phyloP scores from a whole-genome alignment of 495 filamentous ascomycete genomes.

The Aspergillus baeticus region DNA sequence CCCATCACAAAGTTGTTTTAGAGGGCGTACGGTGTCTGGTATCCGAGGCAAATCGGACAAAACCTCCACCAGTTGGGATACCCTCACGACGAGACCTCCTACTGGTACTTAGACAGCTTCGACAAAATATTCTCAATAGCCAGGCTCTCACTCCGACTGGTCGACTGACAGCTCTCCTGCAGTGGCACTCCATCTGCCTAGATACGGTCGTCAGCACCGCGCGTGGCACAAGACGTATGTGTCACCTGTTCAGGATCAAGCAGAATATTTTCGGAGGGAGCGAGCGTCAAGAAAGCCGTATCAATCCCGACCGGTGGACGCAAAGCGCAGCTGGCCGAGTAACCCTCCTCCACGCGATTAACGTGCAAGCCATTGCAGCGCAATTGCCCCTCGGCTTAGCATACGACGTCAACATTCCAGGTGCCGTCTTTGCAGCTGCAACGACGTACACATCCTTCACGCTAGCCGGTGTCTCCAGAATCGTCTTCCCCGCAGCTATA shows the following conservation, averaged over 20 bases:
- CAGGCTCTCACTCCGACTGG: neutral
- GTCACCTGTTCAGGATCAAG: neutral
- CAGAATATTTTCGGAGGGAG: conserved; percentile 5
- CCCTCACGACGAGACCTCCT: neutral
- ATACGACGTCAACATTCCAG: conserved; percentile 1
- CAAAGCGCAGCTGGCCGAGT: neutral
- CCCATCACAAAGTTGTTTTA: neutral
- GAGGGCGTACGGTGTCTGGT: neutral
- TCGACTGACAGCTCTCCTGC: neutral
- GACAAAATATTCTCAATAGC: neutral
- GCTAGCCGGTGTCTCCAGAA: neutral
- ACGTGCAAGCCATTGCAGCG: neutral
- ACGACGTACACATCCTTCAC: conserved; percentile 2
- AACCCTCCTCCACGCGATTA: neutral
- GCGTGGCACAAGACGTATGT: neutral
- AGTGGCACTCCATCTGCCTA: conserved; percentile 7
- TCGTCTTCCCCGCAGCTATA: neutral
- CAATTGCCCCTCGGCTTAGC: neutral
- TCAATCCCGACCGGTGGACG: neutral
- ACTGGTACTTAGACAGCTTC: neutral
- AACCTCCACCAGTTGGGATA: neutral
- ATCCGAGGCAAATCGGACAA: neutral
- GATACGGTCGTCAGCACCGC: conserved; percentile 1
- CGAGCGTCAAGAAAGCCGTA: neutral
- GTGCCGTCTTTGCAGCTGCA: conserved; percentile 1